Evolutionary conservation across 176 grass and related monocot species (phyloP), one percentile per base, ranked within the genome.

Genomic region (Secale cereale): DNA sequence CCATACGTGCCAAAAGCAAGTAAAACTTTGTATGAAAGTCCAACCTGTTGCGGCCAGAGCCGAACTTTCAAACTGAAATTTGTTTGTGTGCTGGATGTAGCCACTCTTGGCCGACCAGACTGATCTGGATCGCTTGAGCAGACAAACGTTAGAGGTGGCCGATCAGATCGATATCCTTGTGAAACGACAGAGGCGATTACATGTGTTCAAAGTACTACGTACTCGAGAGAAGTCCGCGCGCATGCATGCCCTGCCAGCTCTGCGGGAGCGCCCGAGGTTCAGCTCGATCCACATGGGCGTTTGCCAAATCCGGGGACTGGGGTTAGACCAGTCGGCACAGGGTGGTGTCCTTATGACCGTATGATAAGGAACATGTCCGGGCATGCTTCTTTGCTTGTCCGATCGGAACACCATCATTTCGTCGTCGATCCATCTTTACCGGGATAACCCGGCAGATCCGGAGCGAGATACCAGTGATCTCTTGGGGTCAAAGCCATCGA

Each of bases 311-410:
- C 3, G 17, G 7, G 39, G n/a, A n/a, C 50, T 71, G 13, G 6
- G 22, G 36, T 25, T 39, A 77, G 62, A 90, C 84, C 66, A n/a
- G 19, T 41, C 40, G 74, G 74, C 84, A 27, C 57, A 57, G 36
- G 78, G 35, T 50, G 72, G 64, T 71, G 72, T 86, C 27, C 64
- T 64, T 32, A 65, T 23, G 73, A 1, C 83, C 17, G 79, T 74
- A 57, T 10, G 57, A 62, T 25, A 23, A 78, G 74, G 74, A 35
- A 79, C 88, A 87, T 87, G 84, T 79, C 59, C 27, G 79, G 45
- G 74, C 84, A 74, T 79, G 79, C 80, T 67, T 56, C 31, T 78
- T 56, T n/a, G 6, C 8, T 76, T 29, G 27, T 22, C 27, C 43
- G 37, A 28, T 0, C 29, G 30, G 36, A 28, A 62, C 77, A 43